Base-by-base conservation (phyloP, 2,329 filamentous ascomycete species). In the Dactylellina sp. region DNA sequence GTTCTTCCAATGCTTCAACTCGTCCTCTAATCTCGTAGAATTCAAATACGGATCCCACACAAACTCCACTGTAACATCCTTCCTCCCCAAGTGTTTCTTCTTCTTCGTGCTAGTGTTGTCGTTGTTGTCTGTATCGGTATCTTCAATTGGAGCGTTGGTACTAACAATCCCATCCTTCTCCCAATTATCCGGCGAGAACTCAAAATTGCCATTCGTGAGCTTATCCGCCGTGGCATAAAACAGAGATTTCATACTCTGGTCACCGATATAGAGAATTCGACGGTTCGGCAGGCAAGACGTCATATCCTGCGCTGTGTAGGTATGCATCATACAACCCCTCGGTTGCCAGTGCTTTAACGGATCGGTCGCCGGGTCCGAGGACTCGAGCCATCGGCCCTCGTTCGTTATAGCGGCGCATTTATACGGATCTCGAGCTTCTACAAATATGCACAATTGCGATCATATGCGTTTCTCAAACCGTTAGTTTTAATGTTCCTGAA, bases 41-140 rank as follows among this genome's bases (percentile, higher is more conserved):
- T 89, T 86, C 22, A 89, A 81, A 80, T 82, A 88, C 0, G 88
- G 88, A 79, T 90, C 87, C 86, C 87, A 89, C 9, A 88, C 79
- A 75, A 88, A 89, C 50, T 85, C 81, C 24, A 89, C 76, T 9
- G 28, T 32, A 4, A 32, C 25, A 78, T 82, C 1, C 86, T 78
- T 25, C 78, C 77, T 2, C 76, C 66, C 14, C 12, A 11, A 4
- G 1, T 20, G 11, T 40, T n/a, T 1, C 11, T 20, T 39, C n/a
- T 79, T 24, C 35, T n/a, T n/a, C n/a, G n/a, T n/a, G 16, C 44
- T 7, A 40, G 37, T 6, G 14, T 35, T 11, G 14, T 9, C 49
- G 12, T 16, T 39, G 2, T 16, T n/a, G 18, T 25, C 28, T 4
- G 28, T 32, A 32, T 32, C 9, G 28, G 9, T 32, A 32, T n/a